These are phyloP conservation scores for Rugosomyces carneus DNA, from an alignment of 1,284 basidiomycete genomes.

Conservation along the genomic window DNA sequence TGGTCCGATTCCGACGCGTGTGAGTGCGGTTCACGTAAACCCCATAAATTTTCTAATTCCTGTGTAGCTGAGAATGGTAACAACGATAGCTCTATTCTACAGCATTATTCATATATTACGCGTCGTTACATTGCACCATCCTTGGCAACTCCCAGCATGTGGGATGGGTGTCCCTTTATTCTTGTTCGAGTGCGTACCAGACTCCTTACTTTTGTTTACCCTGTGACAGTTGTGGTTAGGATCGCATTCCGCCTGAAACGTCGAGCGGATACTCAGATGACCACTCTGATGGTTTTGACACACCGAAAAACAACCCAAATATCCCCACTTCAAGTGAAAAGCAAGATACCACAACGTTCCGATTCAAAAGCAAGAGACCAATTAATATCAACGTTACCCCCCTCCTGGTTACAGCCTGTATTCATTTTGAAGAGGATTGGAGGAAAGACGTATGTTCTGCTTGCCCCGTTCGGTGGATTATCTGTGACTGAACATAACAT, in stretches of 20 bases:
- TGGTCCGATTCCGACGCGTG: constrained; percentile 37
- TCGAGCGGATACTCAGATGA: constrained; percentile 1
- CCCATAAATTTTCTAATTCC: not conserved
- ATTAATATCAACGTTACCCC: constrained; percentile 40
- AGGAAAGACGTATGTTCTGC: constrained; percentile 31
- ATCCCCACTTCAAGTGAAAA: constrained; percentile 2
- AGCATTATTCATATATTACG: constrained; percentile 32
- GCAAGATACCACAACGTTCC: constrained; percentile 26
- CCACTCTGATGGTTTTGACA: constrained; percentile 14
- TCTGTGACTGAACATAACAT: not conserved
- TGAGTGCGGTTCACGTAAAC: constrained; percentile 18
- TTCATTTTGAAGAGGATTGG: constrained; percentile 37
- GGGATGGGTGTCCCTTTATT: constrained; percentile 31
- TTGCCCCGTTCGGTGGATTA: not conserved
- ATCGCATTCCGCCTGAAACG: constrained; percentile 9
- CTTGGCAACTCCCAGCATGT: constrained; percentile 22
- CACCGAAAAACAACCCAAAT: not conserved
- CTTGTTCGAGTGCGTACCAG: constrained; percentile 24
- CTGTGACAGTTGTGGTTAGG: constrained; percentile 10
- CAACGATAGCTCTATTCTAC: constrained; percentile 24
- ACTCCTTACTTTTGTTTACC: not conserved
- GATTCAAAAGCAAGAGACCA: constrained; percentile 28
- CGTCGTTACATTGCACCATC: constrained; percentile 31
- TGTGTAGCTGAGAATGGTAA: constrained; percentile 4
- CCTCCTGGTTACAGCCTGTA: constrained; percentile 32